Evolutionary conservation across 805 yeast genomes (phyloP), one percentile per base, ranked within the genome.

Genomic region (Spathaspora passalidarum): DNA sequence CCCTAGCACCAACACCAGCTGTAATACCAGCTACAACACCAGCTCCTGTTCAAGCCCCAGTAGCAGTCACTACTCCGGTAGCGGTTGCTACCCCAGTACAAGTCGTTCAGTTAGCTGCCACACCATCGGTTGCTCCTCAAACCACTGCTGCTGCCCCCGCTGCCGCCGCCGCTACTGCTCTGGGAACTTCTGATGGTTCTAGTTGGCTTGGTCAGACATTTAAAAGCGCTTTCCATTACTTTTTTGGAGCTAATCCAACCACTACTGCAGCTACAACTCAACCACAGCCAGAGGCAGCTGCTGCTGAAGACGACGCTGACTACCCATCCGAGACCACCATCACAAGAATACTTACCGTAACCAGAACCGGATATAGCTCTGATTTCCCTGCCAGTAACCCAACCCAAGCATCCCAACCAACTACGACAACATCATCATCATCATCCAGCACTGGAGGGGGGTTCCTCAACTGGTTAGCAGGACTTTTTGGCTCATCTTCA

Each of bases 221-320:
- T 7, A 16, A 38, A 21, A 32, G 42, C 4, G 49, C 43, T 16
- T 21, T 35, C 47, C 58, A 42, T 53, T 60, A 50, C 47, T 44
- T 38, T 53, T 36, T 20, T 10, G 38, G 38, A 19, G 17, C 22
- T 22, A 36, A 17, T 2, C 14, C 34, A 29, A 29, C 34, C 16
- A 29, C 29, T 10, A 25, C 64, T 20, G 59, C 59, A 36, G 48
- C 61, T 35, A 57, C 66, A 26, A 68, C 59, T 5, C 37, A 51
- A 11, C 37, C 52, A 26, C 21, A 14, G 13, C 20, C 46, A 14
- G 7, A 44, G 57, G 37, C 34, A 14, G 19, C 40, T 32, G 29
- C 41, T 8, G 13, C 45, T 16, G 34, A 29, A 6, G 6, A n/a
- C 3, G 34, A 17, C 6, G 13, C 3, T 29, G 34, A 13, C 4